Evolutionary conservation across 129 eudicot genomes (phyloP).

Genomic region (Pulicaria dysenterica): DNA sequence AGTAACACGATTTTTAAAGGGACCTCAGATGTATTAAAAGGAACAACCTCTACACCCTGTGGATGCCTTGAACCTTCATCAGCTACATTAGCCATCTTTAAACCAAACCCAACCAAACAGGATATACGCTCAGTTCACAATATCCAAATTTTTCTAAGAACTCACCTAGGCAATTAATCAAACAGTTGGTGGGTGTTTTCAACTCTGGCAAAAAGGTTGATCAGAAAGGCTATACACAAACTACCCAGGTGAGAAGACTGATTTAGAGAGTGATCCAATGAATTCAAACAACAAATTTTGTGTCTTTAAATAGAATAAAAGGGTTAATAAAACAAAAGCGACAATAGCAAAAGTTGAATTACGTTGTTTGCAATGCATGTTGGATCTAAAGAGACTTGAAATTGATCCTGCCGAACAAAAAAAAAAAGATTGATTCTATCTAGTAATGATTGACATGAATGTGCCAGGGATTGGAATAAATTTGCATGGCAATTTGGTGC

Average conservation of each 20-base stretch:
- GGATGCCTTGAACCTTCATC: slow-evolving; percentile 64
- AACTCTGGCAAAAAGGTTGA: neutral
- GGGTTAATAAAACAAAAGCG: neutral
- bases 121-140: neutral
- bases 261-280: neutral
- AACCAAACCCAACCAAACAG: neutral
- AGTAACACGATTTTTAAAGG: slow-evolving; percentile 56
- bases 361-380: slow-evolving; percentile 30
- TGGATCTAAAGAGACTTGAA: slow-evolving; percentile 12
- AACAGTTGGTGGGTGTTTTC: slow-evolving; percentile 16
- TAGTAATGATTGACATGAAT: slow-evolving; percentile 28
- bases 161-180: slow-evolving; percentile 21
- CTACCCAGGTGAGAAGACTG: slow-evolving; percentile 25
- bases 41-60: slow-evolving; percentile 56
- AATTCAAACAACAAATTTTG: neutral
- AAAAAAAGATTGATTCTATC: slow-evolving; percentile 5
- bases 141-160: neutral
- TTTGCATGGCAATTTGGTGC: neutral
- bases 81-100: slow-evolving; percentile 34
- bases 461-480: slow-evolving; percentile 32
- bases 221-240: neutral
- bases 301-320: slow-evolving; percentile 31
- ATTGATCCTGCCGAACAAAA: slow-evolving; percentile 7
- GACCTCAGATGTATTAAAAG: slow-evolving; percentile 51
- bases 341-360: slow-evolving; percentile 4